Evolutionary conservation across 2,329 filamentous ascomycete genomes (phyloP), one percentile per base, ranked within the genome.

Genomic region (Colletotrichum siamense): DNA sequence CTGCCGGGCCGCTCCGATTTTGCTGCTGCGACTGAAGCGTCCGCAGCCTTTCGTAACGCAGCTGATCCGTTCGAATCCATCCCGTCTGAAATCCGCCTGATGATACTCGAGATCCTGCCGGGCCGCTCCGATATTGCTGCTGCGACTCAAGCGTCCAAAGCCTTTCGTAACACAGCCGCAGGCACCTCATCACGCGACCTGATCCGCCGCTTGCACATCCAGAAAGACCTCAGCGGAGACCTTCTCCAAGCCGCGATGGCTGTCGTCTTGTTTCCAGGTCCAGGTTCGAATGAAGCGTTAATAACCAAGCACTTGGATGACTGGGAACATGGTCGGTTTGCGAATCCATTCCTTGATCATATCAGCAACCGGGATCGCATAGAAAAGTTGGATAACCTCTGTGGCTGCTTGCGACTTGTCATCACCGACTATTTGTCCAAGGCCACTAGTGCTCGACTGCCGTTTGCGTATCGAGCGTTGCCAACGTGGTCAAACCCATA

Each of bases 311-410:
- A 44, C 39, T 44, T 44, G 18, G 16, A n/a, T 5, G 1, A n/a
- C 16, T 44, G 39, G 39, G 3, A 1, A n/a, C 12, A n/a, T 18
- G 2, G 2, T 0, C 0, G 18, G 18, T 1, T 44, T 44, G 0
- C 18, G 18, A 4, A 49, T 9, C 39, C 39, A n/a, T 49, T 44
- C 9, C 5, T 5, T 39, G 16, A 39, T 39, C 34, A 3, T 36
- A 36, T 7, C 34, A 36, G 5, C 34, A 36, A 36, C 34, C 2
- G 4, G 15, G 4, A 5, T 1, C 6, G 2, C 34, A 39, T 39
- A 39, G 36, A 39, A 39, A 39, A 2, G 36, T 39, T 44, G 39
- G 39, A 49, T 6, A 49, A n/a, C 5, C 39, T 49, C 18, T 49
- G 39, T 49, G 39, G 39, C 0, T 49, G 18, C 5, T 49, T 49